These are phyloP conservation scores for Acer yangbiense DNA, from an alignment of 345 rosid genomes.

Conservation along the genomic window DNA sequence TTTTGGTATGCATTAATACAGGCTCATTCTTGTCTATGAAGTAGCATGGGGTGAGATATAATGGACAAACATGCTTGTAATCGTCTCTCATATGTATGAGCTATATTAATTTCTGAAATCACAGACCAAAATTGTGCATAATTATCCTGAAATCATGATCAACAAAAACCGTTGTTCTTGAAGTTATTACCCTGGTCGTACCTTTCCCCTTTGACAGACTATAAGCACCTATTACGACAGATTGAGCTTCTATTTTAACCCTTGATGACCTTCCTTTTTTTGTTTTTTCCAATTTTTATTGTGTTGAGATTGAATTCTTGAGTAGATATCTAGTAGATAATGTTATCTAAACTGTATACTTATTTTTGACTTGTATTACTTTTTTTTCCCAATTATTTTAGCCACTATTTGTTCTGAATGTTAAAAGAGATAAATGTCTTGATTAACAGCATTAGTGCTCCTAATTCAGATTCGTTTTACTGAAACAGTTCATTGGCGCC, in stretches of 20 bases:
- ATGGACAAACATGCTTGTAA: not conserved
- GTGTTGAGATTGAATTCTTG: not conserved
- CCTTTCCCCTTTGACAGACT: not conserved
- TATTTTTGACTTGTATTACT: not conserved
- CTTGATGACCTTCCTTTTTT: not conserved
- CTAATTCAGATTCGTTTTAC: conserved; percentile 12
- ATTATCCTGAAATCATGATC: not conserved
- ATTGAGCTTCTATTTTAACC: too few species aligned
- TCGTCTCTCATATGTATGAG: not conserved
- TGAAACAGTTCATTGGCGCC: conserved; percentile 59
- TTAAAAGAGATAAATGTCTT: not conserved
- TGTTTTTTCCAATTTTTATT: not conserved
- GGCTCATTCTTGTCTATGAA: not conserved
- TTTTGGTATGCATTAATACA: not conserved
- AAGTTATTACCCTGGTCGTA: not conserved
- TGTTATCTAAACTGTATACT: not conserved
- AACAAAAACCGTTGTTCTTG: not conserved
- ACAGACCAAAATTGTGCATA: not conserved
- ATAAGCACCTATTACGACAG: not conserved
- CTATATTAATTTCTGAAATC: not conserved
- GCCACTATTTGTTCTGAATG: not conserved
- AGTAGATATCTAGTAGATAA: not conserved
- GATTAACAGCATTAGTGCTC: not conserved
- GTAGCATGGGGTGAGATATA: not conserved
- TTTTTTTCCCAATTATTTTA: not conserved